These are phyloP conservation scores for Neodidymelliopsis sp. DNA, from an alignment of 2,329 filamentous ascomycete genomes.

Conservation along the genomic window DNA sequence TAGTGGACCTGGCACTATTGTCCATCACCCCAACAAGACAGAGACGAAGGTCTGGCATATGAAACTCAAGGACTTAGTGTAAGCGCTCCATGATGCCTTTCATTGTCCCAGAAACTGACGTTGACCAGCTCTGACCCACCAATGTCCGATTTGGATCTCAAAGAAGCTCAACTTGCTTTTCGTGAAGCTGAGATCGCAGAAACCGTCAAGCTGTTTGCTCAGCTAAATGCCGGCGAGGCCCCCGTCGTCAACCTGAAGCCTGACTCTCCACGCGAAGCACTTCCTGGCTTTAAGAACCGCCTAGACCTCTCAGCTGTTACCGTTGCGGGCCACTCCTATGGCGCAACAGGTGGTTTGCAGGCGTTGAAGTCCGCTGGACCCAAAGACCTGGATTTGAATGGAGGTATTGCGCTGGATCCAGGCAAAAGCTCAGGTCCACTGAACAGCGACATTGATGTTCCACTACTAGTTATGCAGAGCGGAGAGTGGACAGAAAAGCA, in stretches of 20 bases:
- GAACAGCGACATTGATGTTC: constrained; percentile 65
- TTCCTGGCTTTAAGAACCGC: constrained; percentile 59
- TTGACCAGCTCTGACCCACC: constrained; percentile 32
- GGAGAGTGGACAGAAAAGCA: constrained; percentile 68
- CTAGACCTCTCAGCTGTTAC: constrained; percentile 64
- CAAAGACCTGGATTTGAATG: constrained; percentile 58
- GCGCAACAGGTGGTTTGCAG: constrained; percentile 69
- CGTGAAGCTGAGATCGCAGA: constrained; percentile 57
- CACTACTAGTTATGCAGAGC: constrained; percentile 68
- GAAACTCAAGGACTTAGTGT: constrained; percentile 44
- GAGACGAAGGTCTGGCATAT: constrained; percentile 50
- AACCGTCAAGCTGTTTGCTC: constrained; percentile 52
- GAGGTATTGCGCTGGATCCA: constrained; percentile 69
- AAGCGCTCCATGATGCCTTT: constrained; percentile 11
- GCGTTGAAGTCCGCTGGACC: constrained; percentile 61
- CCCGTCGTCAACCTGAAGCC: constrained; percentile 53
- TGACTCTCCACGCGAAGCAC: constrained; percentile 56
- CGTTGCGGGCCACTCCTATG: constrained; percentile 70
- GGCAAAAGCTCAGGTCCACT: constrained; percentile 70
- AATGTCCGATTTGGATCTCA: constrained; percentile 48
- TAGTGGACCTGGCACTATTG: constrained; percentile 54
- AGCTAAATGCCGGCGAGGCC: constrained; percentile 50
- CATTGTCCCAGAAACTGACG: neutral
- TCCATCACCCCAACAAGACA: constrained; percentile 45
- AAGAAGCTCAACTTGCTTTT: constrained; percentile 53